Base-by-base conservation (phyloP, 495 filamentous ascomycete species). In the Daldinia grandis region DNA sequence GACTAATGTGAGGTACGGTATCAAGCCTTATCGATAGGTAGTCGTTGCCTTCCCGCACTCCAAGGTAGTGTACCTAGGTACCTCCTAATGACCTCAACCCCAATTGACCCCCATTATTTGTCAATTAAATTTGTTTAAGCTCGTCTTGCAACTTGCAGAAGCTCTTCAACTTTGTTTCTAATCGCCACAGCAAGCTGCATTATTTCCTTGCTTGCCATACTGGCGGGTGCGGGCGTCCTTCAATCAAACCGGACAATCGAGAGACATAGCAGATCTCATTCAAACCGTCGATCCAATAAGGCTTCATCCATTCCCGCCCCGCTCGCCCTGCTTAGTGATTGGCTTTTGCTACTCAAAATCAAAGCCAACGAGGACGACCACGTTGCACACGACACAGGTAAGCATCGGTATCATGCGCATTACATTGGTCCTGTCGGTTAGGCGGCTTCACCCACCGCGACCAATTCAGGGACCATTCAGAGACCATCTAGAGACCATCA, bases 341-440 rank as follows among this genome's bases (percentile, higher is more conserved):
- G 67, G 71, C 25, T 53, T 47, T 74, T 54, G 55, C 65, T 74
- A 31, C 59, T 72, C 73, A 69, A 72, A 71, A 74, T 66, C 73
- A 64, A 75, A 76, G 77, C 79, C 78, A 78, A 74, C 71, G 73
- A 76, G 76, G 78, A 66, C 75, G 78, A 76, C 78, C 80, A 82
- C 80, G 80, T 82, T 79, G 80, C 80, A 78, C 69, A 74, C 66
- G 49, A 73, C 69, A 67, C 71, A n/a, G n/a, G n/a, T 56, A 33
- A 62, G 61, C 72, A 76, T 72, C 75, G 73, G 66, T 71, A 68
- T 64, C 73, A 67, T 75, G 71, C 66, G 67, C 15, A n/a, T 51
- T 70, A 62, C 63, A 67, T 59, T 70, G 66, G 62, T 63, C 58
- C 57, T 69, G 66, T 58, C 58, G 70, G 61, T 69, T 73, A 62